phyloP scores from a whole-genome alignment of 768 basidiomycete species.

The Asterophora parasitica region DNA sequence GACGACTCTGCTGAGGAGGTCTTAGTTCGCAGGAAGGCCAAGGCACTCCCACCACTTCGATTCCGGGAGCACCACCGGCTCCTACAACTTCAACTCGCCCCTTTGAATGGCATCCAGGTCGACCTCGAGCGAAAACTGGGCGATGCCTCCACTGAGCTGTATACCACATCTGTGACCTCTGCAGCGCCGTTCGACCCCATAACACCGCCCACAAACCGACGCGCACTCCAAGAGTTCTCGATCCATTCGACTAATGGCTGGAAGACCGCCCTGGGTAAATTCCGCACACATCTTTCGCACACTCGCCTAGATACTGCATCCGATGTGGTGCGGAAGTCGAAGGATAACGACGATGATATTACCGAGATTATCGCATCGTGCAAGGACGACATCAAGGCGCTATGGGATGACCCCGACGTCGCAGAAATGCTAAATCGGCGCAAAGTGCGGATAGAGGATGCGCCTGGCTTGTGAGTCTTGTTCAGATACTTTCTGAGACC shows the following conservation, averaged over 20 bases:
- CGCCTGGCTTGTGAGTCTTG: constrained; percentile 65
- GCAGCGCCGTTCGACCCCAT: constrained; percentile 36
- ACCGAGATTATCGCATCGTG: constrained; percentile 56
- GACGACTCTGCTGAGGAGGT: constrained; percentile 42
- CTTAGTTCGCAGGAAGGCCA: constrained; percentile 27
- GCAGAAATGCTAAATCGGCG: constrained; percentile 53
- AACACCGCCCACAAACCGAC: constrained; percentile 11
- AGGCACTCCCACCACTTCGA: constrained; percentile 36
- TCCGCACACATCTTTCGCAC: constrained; percentile 32
- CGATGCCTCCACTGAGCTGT: constrained; percentile 48
- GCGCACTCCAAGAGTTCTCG: constrained; percentile 46
- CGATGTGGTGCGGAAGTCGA: constrained; percentile 23
- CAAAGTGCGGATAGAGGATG: constrained; percentile 59
- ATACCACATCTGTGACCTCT: constrained; percentile 33
- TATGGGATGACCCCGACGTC: constrained; percentile 66
- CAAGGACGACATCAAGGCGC: constrained; percentile 57
- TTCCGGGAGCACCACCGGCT: constrained; percentile 62
- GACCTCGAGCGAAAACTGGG: constrained; percentile 61
- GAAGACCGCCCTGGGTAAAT: constrained; percentile 57
- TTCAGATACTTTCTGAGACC: constrained; percentile 1
- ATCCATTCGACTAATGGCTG: constrained; percentile 62
- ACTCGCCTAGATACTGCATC: constrained; percentile 17
- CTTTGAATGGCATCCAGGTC: constrained; percentile 51
- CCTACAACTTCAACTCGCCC: constrained; percentile 53
- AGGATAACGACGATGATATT: constrained; percentile 49